Base-by-base conservation (phyloP, 1,139 yeast species). In the Yamadazyma siamensis region DNA sequence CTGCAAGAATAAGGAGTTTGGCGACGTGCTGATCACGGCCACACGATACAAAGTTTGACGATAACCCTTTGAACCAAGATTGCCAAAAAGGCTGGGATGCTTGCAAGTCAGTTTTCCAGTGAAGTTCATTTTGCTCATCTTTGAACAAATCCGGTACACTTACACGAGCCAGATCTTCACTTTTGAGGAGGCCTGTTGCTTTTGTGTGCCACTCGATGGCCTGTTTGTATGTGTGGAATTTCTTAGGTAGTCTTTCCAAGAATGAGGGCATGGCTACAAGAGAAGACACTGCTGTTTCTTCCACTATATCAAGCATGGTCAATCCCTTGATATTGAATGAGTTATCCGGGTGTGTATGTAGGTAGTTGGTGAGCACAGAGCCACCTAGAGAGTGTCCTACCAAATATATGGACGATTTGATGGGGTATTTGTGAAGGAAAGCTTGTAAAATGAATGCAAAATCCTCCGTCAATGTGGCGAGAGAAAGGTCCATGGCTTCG, bases 351-450 rank as follows among this genome's bases (percentile, higher is more conserved):
- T 41, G 13, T 2, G 14, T 30, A 15, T 27, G 39, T 29, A 43
- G 46, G 35, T 38, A 75, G 27, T 71, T 70, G 0, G 95, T 73
- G 25, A 87, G 65, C 3, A 91, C 78, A 0, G 96, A 71, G 0
- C 97, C 98, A 2, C 98, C 99, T 15, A 94, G 63, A 3, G 96
- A 86, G 53, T 91, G 99, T 0, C 98, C 98, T 6, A 89, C 66
- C 2, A 88, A 59, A 31, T 84, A 58, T 26, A 61, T 27, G 3
- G 56, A 41, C 17, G 38, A 44, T 6, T 23, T n/a, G 13, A 13
- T 26, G 3, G 20, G 15, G 34, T 56, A 49, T 11, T 39, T 44
- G 4, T 33, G 27, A 15, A 54, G 41, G 26, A 80, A 67, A 23
- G 51, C 43, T 3, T 53, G 50, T 0, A 84, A 33, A 1, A 88